Evolutionary conservation across 805 yeast genomes (phyloP).

Genomic region (Kockiozyma suomiensis): DNA sequence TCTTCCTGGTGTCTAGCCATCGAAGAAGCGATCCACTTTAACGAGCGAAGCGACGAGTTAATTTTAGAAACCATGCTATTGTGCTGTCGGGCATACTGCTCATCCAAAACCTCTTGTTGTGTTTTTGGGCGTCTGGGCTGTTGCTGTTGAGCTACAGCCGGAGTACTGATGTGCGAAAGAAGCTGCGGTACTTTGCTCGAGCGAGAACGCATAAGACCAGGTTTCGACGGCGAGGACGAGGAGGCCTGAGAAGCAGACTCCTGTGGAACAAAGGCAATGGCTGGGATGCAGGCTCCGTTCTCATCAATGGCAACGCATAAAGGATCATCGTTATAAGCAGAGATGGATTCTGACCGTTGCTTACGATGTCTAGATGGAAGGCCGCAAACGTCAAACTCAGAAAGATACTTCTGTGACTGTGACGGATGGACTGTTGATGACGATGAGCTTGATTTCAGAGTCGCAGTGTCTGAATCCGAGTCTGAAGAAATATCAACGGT

Average conservation of each 20-base stretch:
- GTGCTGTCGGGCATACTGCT: conserved; percentile 22
- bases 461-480: conserved; percentile 12
- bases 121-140: background rate
- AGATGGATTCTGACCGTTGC: conserved; percentile 25
- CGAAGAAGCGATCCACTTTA: conserved; percentile 33
- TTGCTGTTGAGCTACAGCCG: conserved; percentile 6
- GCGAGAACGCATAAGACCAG: conserved; percentile 1
- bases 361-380: conserved; percentile 26
- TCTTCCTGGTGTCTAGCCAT: conserved; percentile 34
- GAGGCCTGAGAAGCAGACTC: conserved; percentile 4
- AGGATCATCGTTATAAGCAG: conserved; percentile 29
- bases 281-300: conserved; percentile 31
- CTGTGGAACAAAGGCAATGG: conserved; percentile 26
- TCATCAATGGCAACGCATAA: conserved; percentile 33
- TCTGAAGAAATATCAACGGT: conserved; percentile 12
- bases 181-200: conserved; percentile 1
- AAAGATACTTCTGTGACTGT: background rate
- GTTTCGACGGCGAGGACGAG: background rate
- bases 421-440: conserved; percentile 12
- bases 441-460: conserved; percentile 11
- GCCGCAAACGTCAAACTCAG: conserved; percentile 10
- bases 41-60: conserved; percentile 28
- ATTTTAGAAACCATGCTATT: conserved; percentile 28
- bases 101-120: conserved; percentile 21
- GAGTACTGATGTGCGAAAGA: background rate